Base-by-base conservation (phyloP, 768 basidiomycete genomes). In the Dacryopinax spathularia region DNA sequence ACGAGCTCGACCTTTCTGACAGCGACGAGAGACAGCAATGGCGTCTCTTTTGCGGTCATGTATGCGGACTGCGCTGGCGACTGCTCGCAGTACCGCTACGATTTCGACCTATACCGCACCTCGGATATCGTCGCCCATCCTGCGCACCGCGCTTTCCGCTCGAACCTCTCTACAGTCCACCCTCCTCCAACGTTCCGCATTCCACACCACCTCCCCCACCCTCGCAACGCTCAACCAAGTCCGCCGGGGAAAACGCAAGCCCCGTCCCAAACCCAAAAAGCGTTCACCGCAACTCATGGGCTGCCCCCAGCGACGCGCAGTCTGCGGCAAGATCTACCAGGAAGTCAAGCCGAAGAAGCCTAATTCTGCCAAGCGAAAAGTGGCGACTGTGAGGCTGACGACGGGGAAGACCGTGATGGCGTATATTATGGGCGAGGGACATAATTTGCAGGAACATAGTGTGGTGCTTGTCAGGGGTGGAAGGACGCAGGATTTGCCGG, bases 281-380 rank as follows among this genome's bases (percentile, higher is more conserved):
- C 83, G 80, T 68, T 86, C 94, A 0, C 96, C 96, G 0, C 82
- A 94, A 10, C 82, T 99, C 18, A 77, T 88, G 62, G 78, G 73
- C 27, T 86, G 83, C 70, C 89, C 88, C 6, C 94, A 97, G 77
- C 83, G 84, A 70, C 96, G 96, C 72, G 96, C 90, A 56, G 93
- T 99, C 65, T 90, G 90, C 73, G 83, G 87, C 37, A 84, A 85
- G 67, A 79, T 91, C 37, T 83, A 85, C 68, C 25, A 75, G 70
- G 89, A 85, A 61, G 83, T 82, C 67, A 89, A 85, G 69, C 96
- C 96, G 25, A 96, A 92, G 79, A 99, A 99, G 72, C 96, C 96
- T 66, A 99, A 99, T 75, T 98, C 95, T 12, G 94, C 94, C 35
- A 92, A 96, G 72, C 90, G 96, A 65, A 98, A 97, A 77, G 91